Percentiles rank a stretch among this genome's conserved stretches.
These are phyloP conservation scores for Agapanthus africanus DNA, from an alignment of 106 monocot genomes.

Conservation along the genomic window DNA sequence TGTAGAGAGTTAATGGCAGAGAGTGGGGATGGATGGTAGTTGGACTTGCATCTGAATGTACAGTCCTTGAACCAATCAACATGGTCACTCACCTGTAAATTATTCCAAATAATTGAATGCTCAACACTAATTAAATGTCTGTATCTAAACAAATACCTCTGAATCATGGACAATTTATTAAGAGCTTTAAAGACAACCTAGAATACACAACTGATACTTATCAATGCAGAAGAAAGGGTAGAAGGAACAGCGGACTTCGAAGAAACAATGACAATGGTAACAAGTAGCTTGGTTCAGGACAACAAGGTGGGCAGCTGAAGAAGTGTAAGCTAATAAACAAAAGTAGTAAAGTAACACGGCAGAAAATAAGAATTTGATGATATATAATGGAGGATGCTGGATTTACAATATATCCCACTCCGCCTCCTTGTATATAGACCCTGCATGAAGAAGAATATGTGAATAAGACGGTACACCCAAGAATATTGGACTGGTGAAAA, in stretches of 20 bases:
- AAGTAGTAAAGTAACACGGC: not conserved
- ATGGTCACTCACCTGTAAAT: not conserved
- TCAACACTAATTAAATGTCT: not conserved
- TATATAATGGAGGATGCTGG: not conserved
- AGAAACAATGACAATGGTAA: not conserved
- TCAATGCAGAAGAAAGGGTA: not conserved
- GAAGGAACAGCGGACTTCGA: not conserved
- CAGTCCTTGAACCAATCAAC: not conserved
- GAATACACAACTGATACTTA: too few relatives aligned
- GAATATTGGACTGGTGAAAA: conserved; percentile 1
- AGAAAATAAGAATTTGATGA: not conserved
- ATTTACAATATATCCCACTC: conserved; percentile 9
- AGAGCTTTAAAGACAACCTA: too few relatives aligned
- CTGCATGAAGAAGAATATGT: conserved; percentile 11
- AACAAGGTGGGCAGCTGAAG: not conserved
- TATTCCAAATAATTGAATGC: not conserved
- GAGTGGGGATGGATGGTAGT: too few relatives aligned
- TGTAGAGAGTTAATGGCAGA: too few relatives aligned
- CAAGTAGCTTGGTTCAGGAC: not conserved
- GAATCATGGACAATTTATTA: not conserved
- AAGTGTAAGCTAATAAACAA: not conserved
- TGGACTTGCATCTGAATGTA: too few relatives aligned
- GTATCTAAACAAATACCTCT: not conserved
- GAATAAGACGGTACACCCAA: conserved; percentile 3
- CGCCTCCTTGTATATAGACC: not conserved